Evolutionary conservation across 2,329 filamentous ascomycete species (phyloP), one percentile per base, ranked within the genome.

Genomic region (Huntiella savannae): DNA sequence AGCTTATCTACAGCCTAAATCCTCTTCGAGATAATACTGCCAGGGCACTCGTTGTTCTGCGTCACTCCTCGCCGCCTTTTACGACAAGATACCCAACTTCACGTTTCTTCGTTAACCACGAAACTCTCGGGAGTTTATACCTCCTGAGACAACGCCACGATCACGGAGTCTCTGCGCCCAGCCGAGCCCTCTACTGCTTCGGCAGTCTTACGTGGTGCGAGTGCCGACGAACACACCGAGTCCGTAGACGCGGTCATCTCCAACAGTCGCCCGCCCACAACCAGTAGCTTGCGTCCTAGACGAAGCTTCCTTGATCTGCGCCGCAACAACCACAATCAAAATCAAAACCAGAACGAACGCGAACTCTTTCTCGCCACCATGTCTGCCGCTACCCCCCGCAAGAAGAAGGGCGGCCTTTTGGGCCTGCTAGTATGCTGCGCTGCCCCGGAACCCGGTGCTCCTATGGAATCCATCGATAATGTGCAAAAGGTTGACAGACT

Each of bases 351-450:
- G 40, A 33, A 46, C 45, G 48, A 50, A 40, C 48, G 48, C 32
- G 48, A 47, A 36, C 44, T 50, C 11, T 47, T 50, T n/a, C 44
- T 50, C 35, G 48, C 48, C 32, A 47, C 48, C 11, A 50, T 50
- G 48, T 44, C 48, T 41, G 62, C 66, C 49, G 69, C 68, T 56
- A 35, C 46, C 3, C 65, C 64, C 59, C 74, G 73, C 60, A 71
- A 70, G 58, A 68, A 66, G 56, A 66, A 62, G 45, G 66, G 68
- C 49, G 69, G 70, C n/a, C 59, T 77, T 40, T 59, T 76, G 33
- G 64, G 72, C 17, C 69, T 83, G 46, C 65, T 84, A 49, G 75
- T 70, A 50, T 84, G 79, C 63, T 83, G 79, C 58, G 69, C 67
- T 47, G 68, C 75, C 36, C 74, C 77, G 43, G 76, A 79, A 51